These are phyloP conservation scores for Paramecium pentaurelia DNA, from an alignment of 73 alveolate species.

Conservation along the genomic window DNA sequence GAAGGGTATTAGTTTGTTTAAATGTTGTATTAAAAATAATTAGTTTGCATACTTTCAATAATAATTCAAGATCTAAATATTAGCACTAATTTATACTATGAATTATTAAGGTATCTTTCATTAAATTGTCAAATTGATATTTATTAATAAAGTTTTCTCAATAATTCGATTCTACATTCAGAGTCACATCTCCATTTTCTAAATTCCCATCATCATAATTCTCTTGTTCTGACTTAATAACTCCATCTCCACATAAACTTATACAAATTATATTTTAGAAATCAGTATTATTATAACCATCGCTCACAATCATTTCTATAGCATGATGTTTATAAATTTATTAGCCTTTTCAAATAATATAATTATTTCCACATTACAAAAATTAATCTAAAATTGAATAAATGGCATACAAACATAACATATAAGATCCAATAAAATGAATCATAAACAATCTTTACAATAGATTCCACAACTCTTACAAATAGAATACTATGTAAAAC, in stretches of 20 bases:
- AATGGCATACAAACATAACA: neutral
- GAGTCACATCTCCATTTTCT: neutral
- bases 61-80: neutral
- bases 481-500: too few species aligned
- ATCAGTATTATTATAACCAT: neutral
- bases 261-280: neutral
- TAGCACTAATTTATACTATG: neutral
- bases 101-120: neutral
- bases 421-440: neutral
- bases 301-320: neutral
- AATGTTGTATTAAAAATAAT: too few species aligned
- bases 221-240: neutral
- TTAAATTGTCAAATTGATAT: neutral
- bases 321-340: neutral
- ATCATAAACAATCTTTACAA: neutral
- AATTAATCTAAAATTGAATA: neutral
- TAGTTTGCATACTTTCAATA: neutral
- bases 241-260: neutral
- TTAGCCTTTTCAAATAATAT: neutral
- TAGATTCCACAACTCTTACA: neutral
- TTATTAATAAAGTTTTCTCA: too few species aligned
- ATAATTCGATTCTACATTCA: neutral
- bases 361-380: neutral
- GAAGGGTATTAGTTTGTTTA: neutral
- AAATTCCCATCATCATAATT: neutral